A percentile compares a stretch with the other conserved stretches of the same genome.
Conservation (phyloP, 164 flowering plant species). For the Aristolochia californica region DNA sequence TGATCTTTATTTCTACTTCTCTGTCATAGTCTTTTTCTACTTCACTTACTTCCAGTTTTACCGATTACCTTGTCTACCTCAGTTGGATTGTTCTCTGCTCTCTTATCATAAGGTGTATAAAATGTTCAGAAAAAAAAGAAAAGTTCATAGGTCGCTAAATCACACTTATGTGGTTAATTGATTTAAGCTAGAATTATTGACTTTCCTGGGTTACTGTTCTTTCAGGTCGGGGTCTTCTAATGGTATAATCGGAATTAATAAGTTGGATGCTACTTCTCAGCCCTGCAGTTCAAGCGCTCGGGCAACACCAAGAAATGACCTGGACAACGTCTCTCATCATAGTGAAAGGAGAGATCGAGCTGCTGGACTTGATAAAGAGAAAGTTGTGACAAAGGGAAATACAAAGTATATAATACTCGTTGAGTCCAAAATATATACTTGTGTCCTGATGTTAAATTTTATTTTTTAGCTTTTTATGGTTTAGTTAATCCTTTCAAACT, state of each 20-base stretch:
- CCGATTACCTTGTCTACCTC: no score
- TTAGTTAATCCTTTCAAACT: not conserved
- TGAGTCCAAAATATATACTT: not conserved
- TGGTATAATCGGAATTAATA: constrained; percentile 31
- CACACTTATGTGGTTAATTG: no score
- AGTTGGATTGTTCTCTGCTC: no score
- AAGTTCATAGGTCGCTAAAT: no score
- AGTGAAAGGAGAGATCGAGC: constrained; percentile 29
- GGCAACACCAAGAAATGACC: constrained; percentile 31
- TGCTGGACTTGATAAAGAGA: constrained; percentile 36
- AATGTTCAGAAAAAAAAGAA: no score
- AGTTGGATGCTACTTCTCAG: constrained; percentile 36
- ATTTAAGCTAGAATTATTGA: not conserved
- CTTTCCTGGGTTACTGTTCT: constrained; percentile 2
- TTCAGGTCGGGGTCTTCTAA: constrained; percentile 47
- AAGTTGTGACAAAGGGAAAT: constrained; percentile 28
- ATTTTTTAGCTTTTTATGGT: no score
- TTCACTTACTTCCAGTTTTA: no score
- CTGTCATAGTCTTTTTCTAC: no score
- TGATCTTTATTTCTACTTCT: no score
- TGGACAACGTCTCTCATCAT: constrained; percentile 33
- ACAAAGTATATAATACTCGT: constrained; percentile 4
- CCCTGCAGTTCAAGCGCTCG: constrained; percentile 30
- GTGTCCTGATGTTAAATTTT: not conserved
- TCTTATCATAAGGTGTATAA: no score